A percentile compares a stretch with the other conserved stretches of the same genome.
These are phyloP conservation scores for Haematococcus lacustris DNA, from an alignment of 139 green algal species.

Conservation along the genomic window DNA sequence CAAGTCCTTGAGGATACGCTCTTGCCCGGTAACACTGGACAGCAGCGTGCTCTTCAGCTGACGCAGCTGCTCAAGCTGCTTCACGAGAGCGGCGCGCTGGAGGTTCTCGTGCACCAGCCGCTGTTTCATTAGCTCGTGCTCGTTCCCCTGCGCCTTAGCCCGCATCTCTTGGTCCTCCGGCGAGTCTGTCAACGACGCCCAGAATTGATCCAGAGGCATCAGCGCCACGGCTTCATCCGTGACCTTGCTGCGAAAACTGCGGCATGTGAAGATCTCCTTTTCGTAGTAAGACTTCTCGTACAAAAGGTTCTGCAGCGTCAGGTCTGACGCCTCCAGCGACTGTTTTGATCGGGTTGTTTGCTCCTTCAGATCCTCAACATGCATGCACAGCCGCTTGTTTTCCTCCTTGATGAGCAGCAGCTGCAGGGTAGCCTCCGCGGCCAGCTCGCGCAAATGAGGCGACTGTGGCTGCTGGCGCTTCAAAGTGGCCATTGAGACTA, in stretches of 20 bases:
- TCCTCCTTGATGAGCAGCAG: slow-evolving; percentile 37
- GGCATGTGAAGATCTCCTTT: slow-evolving; percentile 61
- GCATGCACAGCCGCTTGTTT: slow-evolving; percentile 26
- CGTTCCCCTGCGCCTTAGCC: neutral
- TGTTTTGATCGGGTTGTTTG: slow-evolving; percentile 45
- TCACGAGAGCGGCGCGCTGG: slow-evolving; percentile 36
- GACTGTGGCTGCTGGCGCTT: neutral
- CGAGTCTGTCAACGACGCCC: slow-evolving; percentile 5
- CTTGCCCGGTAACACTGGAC: slow-evolving; percentile 23
- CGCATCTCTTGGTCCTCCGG: slow-evolving; percentile 2
- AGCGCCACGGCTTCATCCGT: slow-evolving; percentile 46
- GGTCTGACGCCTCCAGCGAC: slow-evolving; percentile 40
- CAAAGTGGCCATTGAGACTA: too few species aligned
- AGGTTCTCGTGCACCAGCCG: slow-evolving; percentile 43
- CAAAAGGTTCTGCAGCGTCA: slow-evolving; percentile 36
- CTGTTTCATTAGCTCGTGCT: slow-evolving; percentile 31
- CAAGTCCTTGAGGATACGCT: slow-evolving; percentile 39
- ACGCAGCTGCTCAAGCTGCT: slow-evolving; percentile 28
- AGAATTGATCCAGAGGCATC: slow-evolving; percentile 42
- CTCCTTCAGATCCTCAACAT: slow-evolving; percentile 42
- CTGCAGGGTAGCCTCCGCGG: neutral
- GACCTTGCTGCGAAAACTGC: slow-evolving; percentile 48
- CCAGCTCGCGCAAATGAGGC: neutral
- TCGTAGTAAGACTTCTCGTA: slow-evolving; percentile 50
- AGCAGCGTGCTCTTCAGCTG: slow-evolving; percentile 12